Evolutionary conservation across 78 protist species (phyloP).

Genomic region (Corallochytrium limacisporum): DNA sequence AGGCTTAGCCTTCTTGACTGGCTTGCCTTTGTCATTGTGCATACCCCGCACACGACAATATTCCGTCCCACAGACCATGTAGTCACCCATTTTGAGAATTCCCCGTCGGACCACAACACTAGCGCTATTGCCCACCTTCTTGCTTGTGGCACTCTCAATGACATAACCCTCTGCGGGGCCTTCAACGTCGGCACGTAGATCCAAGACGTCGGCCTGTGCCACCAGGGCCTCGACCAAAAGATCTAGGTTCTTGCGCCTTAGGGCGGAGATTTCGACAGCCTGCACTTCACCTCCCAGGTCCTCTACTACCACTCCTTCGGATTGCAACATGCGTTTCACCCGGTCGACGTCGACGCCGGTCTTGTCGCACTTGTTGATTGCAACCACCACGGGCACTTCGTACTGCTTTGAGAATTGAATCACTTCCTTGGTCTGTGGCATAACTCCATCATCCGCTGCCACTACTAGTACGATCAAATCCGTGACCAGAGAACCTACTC

Average conservation of each 20-base stretch:
- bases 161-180: not conserved
- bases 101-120: not conserved
- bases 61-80: too few species aligned
- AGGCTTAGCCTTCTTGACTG: too few species aligned
- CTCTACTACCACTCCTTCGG: constrained; percentile 49
- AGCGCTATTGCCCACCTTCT: not conserved
- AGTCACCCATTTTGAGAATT: not conserved
- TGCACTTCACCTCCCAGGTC: constrained; percentile 65
- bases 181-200: not conserved
- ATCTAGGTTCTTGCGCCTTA: not conserved
- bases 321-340: constrained; percentile 26
- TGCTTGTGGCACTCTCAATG: not conserved
- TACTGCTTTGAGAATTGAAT: constrained; percentile 16
- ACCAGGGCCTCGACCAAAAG: not conserved
- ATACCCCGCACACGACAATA: too few species aligned
- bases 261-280: constrained; percentile 44
- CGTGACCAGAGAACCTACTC: constrained; percentile 63
- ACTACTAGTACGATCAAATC: constrained; percentile 76
- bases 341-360: constrained; percentile 7
- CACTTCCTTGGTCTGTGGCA: constrained; percentile 67
- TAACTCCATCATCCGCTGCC: constrained; percentile 74
- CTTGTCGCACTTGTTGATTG: constrained; percentile 75
- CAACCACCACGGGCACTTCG: constrained; percentile 59
- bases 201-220: not conserved
- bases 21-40: too few species aligned